A percentile compares a stretch with the other conserved stretches of the same genome.
Conservation (phyloP, 345 rosid species). For the Pseudoturritis turrita region DNA sequence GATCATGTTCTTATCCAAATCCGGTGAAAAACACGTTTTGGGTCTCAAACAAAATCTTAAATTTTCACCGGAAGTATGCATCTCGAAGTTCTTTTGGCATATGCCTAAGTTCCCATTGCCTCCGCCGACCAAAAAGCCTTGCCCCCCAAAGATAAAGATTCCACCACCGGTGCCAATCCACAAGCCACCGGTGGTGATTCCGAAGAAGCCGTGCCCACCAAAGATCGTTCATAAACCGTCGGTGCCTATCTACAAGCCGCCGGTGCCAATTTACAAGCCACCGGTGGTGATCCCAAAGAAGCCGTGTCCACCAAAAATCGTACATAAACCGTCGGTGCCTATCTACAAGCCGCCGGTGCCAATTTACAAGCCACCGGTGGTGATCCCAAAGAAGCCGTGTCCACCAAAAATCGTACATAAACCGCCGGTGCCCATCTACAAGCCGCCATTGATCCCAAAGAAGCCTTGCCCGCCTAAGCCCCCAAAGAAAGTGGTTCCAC, state of each 20-base stretch:
- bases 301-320: conserved; percentile 1
- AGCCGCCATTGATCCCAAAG: conserved; percentile 24
- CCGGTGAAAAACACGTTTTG: conserved; percentile 37
- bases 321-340: conserved; percentile 1
- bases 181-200: conserved; percentile 26
- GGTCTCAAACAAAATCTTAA: conserved; percentile 54
- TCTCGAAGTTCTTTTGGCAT: conserved; percentile 57
- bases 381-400: conserved; percentile 13
- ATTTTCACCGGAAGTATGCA: conserved; percentile 54
- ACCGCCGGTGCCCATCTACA: conserved; percentile 5
- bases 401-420: too few relatives aligned
- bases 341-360: conserved; percentile 20
- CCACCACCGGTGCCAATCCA: conserved; percentile 9
- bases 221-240: conserved; percentile 1
- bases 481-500: too few relatives aligned
- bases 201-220: conserved; percentile 34
- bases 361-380: background rate
- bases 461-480: too few relatives aligned
- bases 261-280: background rate
- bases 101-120: conserved; percentile 26
- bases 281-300: conserved; percentile 14
- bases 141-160: conserved; percentile 27
- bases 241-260: background rate
- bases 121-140: conserved; percentile 21
- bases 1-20: conserved; percentile 40